phyloP scores from a whole-genome alignment of 805 yeast genomes.

The Isabelozyma gotoi region DNA sequence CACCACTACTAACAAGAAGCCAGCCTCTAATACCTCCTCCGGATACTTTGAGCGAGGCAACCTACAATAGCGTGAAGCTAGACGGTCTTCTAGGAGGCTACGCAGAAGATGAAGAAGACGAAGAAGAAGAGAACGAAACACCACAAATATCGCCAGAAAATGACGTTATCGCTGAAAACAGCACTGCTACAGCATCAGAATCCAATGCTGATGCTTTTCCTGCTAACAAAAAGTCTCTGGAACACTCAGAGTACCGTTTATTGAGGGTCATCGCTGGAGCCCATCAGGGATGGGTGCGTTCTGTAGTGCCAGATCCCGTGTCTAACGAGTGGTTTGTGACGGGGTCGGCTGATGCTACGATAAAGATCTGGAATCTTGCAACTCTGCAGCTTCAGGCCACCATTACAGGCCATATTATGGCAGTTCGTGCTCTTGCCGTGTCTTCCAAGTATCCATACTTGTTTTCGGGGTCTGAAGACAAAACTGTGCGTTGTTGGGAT shows the following conservation, averaged over 20 bases:
- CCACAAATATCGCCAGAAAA: too few relatives aligned
- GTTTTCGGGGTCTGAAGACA: conserved; percentile 92
- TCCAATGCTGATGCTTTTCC: not conserved
- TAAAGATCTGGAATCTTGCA: conserved; percentile 89
- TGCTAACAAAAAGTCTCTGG: too few relatives aligned
- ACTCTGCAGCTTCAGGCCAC: conserved; percentile 68
- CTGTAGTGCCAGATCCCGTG: conserved; percentile 75
- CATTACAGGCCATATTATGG: conserved; percentile 88
- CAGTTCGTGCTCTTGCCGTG: conserved; percentile 73
- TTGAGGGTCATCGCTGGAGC: conserved; percentile 74
- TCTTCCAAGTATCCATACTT: conserved; percentile 81
- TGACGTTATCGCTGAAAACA: not conserved
- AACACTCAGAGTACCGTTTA: too few relatives aligned
- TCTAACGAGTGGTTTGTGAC: conserved; percentile 89
- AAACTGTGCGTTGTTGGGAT: conserved; percentile 94
- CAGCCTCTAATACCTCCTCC: conserved; percentile 20
- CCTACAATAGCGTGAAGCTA: conserved; percentile 27
- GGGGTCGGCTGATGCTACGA: conserved; percentile 85
- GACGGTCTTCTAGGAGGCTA: conserved; percentile 8
- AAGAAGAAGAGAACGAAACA: too few relatives aligned
- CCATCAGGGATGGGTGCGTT: conserved; percentile 90
- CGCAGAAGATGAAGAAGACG: not conserved
- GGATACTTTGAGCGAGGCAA: conserved; percentile 31
- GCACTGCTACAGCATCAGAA: not conserved
- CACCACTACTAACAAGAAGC: conserved; percentile 1